Conservation (phyloP, 768 basidiomycete species). For the Cystofilobasidium bisporidii region DNA sequence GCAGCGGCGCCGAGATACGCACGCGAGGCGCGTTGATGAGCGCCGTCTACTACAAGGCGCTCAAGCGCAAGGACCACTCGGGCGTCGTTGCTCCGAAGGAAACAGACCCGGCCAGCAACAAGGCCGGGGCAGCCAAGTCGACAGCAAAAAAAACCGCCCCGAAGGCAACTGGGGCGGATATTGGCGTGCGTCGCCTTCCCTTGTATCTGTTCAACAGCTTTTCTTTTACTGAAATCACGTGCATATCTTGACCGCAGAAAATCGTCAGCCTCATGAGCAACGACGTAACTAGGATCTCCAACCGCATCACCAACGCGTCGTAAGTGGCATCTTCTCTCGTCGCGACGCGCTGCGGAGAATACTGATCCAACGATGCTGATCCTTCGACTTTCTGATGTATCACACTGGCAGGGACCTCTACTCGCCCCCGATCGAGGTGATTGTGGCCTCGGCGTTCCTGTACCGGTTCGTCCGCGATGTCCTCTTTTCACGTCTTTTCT, state of each 20-base stretch:
- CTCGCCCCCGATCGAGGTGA: constrained; percentile 61
- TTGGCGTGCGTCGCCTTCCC: constrained; percentile 53
- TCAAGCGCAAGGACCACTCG: constrained; percentile 72
- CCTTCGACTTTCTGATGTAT: no score
- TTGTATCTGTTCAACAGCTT: no score
- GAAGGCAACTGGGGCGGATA: constrained; percentile 53
- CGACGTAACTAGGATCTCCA: constrained; percentile 18
- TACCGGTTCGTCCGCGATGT: constrained; percentile 64
- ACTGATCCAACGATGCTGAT: no score
- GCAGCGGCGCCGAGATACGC: constrained; percentile 49
- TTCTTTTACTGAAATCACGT: no score
- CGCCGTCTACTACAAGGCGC: constrained; percentile 73
- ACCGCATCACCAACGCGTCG: constrained; percentile 21
- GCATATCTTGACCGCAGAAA: constrained; percentile 11
- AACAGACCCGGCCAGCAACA: no score
- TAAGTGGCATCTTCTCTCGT: constrained; percentile 39
- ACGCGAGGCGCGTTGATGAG: constrained; percentile 62
- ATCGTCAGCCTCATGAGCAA: constrained; percentile 74
- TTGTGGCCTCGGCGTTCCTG: constrained; percentile 62
- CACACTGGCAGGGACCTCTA: constrained; percentile 18
- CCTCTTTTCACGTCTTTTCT: constrained; percentile 11
- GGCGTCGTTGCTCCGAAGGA: constrained; percentile 47
- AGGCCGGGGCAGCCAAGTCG: constrained; percentile 17
- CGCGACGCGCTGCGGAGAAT: no score
- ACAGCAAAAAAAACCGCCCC: constrained; percentile 32